Conservation (phyloP, 2,329 filamentous ascomycete species). For the Monilinia polystroma region DNA sequence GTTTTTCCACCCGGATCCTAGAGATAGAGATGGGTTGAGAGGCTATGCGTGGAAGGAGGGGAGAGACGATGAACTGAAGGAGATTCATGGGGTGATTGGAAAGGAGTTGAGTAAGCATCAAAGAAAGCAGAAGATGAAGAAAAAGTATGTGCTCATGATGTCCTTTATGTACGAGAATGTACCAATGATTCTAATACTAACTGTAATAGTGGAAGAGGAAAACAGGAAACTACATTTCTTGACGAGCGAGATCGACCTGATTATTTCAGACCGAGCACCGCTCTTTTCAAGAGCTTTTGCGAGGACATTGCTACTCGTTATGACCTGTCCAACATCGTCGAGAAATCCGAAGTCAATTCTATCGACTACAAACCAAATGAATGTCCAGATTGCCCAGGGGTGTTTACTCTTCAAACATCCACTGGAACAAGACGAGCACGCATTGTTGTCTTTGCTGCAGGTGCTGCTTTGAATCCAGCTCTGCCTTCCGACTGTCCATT, state of each 20-base stretch:
- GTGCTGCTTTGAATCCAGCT: constrained; percentile 60
- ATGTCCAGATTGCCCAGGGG: constrained; percentile 42
- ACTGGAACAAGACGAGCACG: constrained; percentile 55
- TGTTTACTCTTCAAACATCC: constrained; percentile 65
- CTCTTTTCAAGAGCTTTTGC: constrained; percentile 63
- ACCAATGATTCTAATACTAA: background rate
- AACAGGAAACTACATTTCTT: constrained; percentile 41
- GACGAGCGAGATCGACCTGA: constrained; percentile 68
- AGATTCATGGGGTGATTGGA: constrained; percentile 73
- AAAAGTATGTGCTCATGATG: constrained; percentile 44
- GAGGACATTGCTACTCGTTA: constrained; percentile 57
- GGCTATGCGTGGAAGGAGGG: constrained; percentile 63
- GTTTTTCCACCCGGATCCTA: constrained; percentile 79
- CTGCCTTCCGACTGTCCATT: constrained; percentile 43
- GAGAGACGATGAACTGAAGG: constrained; percentile 60
- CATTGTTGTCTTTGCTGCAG: constrained; percentile 68
- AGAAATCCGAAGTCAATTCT: constrained; percentile 48
- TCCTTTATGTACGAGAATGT: background rate
- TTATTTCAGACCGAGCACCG: constrained; percentile 64
- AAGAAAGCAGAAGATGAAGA: constrained; percentile 59
- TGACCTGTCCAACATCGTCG: constrained; percentile 56
- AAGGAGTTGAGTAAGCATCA: constrained; percentile 79
- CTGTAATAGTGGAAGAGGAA: constrained; percentile 41
- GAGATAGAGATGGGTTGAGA: constrained; percentile 70
- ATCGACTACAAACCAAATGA: constrained; percentile 29